These are phyloP conservation scores for Metschnikowia lachancei DNA, from an alignment of 805 yeast species.

Conservation along the genomic window DNA sequence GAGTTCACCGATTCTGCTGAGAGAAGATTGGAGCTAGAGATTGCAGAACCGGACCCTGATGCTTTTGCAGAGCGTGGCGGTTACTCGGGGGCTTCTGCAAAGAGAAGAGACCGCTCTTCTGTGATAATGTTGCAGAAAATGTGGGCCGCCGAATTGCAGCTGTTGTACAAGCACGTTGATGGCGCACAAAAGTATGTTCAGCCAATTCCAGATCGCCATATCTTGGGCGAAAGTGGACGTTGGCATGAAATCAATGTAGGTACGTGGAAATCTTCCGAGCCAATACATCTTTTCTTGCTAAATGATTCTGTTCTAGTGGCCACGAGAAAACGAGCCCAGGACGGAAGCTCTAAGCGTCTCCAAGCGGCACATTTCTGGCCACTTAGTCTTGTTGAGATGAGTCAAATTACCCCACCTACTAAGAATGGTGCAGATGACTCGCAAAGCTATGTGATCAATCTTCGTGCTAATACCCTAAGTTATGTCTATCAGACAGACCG, in stretches of 20 bases:
- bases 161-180: conserved; percentile 77
- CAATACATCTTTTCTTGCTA: conserved; percentile 71
- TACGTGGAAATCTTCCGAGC: conserved; percentile 75
- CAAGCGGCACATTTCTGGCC: conserved; percentile 82
- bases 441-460: conserved; percentile 41
- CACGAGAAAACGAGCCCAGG: conserved; percentile 44
- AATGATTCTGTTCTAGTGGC: conserved; percentile 80
- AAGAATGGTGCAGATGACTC: conserved; percentile 21
- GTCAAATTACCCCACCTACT: conserved; percentile 34
- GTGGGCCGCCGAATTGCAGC: conserved; percentile 74
- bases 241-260: conserved; percentile 88
- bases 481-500: conserved; percentile 63
- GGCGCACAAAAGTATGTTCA: conserved; percentile 84
- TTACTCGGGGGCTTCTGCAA: conserved; percentile 14
- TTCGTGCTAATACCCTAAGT: conserved; percentile 46
- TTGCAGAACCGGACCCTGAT: conserved; percentile 22
- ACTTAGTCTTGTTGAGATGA: conserved; percentile 54
- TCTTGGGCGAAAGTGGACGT: conserved; percentile 71
- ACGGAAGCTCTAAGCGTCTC: conserved; percentile 36
- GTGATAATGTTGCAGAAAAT: conserved; percentile 70
- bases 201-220: conserved; percentile 74
- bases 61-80: conserved; percentile 11
- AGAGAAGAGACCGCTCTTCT: conserved; percentile 59
- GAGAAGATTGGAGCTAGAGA: conserved; percentile 49
- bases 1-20: conserved; percentile 62